Base-by-base conservation (phyloP, 805 yeast genomes). In the Zygosaccharomyces bailii region DNA sequence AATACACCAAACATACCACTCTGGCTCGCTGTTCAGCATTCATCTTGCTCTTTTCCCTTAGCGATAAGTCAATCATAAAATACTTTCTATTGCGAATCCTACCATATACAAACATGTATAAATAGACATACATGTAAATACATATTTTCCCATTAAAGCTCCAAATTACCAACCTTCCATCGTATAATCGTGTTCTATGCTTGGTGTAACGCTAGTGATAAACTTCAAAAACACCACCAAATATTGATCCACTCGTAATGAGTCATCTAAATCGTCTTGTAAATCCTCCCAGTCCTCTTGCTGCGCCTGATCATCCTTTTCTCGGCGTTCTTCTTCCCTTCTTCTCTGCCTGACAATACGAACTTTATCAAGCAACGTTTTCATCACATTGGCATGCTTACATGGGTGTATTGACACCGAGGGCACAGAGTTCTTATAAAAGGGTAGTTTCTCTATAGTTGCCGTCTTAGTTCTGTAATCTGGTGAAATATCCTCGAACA, bases 101-200 rank as follows among this genome's bases (percentile, higher is more conserved):
- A 37, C 29, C 8, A 37, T 25, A 37, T 37, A 36, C 25, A 8
- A 11, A 36, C n/a, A 36, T 36, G 21, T 25, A 25, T 14, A 21
- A 21, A 21, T 21, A 21, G 25, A 21, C 25, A 19, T 13, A 32
- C 21, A 34, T 34, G 24, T 34, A 34, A 25, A 33, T 31, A 24
- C 27, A 44, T 44, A 35, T 21, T 25, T 24, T 23, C 48, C 44
- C 37, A 39, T 35, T 34, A 33, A 27, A n/a, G 16, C 14, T n/a
- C 13, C 20, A 10, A 17, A 29, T 58, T 59, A 84, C 59, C 85
- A 78, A 1, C 96, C 97, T 63, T 89, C 90, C 97, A 91, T 93
- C n/a, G 99, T 93, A 62, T 89, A 89, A 58, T 93, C 99, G 65
- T 91, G 95, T 68, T 91, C 96, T 45, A 93, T 90, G 13, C 97